Percentiles rank a stretch among this genome's conserved stretches.
Evolutionary conservation across 148 eudicot species (phyloP).

Genomic region (Oxyria digyna): DNA sequence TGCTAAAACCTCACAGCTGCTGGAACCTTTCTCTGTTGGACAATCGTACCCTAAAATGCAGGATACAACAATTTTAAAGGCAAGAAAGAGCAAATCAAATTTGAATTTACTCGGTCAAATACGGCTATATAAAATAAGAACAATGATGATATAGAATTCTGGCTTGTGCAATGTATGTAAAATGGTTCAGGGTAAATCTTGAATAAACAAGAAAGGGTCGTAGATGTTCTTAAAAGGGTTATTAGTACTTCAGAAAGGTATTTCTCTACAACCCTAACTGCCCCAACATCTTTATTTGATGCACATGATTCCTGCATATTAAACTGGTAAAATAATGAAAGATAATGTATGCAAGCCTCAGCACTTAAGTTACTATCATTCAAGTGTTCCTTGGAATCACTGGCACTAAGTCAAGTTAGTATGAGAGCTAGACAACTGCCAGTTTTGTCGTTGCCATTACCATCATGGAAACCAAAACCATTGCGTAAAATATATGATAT

Average conservation of each 20-base stretch:
- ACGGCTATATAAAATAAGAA: too few species aligned
- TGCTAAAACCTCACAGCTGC: constrained; percentile 33
- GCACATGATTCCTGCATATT: too few species aligned
- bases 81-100: too few species aligned
- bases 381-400: neutral
- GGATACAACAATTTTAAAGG: constrained; percentile 45
- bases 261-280: too few species aligned
- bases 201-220: too few species aligned
- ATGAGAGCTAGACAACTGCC: neutral
- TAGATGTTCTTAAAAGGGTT: too few species aligned
- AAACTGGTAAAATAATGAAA: neutral
- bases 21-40: constrained; percentile 63
- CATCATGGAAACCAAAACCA: neutral
- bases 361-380: neutral
- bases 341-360: neutral
- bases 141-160: too few species aligned
- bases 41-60: constrained; percentile 42
- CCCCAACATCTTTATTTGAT: too few species aligned
- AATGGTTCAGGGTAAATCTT: too few species aligned
- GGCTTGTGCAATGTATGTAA: too few species aligned
- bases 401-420: neutral
- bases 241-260: too few species aligned
- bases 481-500: neutral
- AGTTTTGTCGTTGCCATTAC: neutral
- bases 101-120: too few species aligned